Percentiles rank a stretch among this genome's conserved stretches.
phyloP scores from a whole-genome alignment of 306 rosid species.

The Herpetospermum pedunculosum region DNA sequence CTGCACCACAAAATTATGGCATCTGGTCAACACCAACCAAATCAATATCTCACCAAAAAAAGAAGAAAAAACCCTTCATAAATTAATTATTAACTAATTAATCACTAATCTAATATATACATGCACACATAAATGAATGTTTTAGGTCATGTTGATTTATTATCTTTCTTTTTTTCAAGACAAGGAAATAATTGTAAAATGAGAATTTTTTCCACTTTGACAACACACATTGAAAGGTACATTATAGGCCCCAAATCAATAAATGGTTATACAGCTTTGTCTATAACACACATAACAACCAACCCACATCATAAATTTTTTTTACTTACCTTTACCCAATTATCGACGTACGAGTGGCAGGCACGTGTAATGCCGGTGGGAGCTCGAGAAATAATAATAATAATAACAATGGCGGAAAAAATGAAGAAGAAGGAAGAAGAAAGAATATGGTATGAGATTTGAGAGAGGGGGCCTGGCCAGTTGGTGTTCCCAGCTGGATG shows the following conservation, averaged over 20 bases:
- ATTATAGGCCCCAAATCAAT: slow-evolving; percentile 4
- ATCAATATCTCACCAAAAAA: not conserved
- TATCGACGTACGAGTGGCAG: not conserved
- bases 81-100: not conserved
- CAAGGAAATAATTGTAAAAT: not conserved
- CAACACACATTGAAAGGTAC: not conserved
- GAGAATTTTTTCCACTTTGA: not conserved
- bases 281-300: not conserved
- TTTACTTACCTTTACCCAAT: not conserved
- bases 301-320: not conserved
- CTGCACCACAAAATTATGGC: not conserved
- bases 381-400: not conserved
- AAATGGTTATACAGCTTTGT: not conserved
- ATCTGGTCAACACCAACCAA: not conserved
- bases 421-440: not conserved
- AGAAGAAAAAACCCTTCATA: not conserved
- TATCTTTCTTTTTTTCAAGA: no score
- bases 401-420: not conserved
- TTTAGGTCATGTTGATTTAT: not conserved
- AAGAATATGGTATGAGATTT: not conserved
- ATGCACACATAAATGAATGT: not conserved
- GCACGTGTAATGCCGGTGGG: slow-evolving; percentile 8
- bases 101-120: not conserved
- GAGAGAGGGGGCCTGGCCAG: slow-evolving; percentile 6
- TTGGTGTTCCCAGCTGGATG: slow-evolving; percentile 12